Evolutionary conservation across 2,329 filamentous ascomycete genomes (phyloP), one percentile per base, ranked within the genome.

Genomic region (Elsinoe fawcettii): DNA sequence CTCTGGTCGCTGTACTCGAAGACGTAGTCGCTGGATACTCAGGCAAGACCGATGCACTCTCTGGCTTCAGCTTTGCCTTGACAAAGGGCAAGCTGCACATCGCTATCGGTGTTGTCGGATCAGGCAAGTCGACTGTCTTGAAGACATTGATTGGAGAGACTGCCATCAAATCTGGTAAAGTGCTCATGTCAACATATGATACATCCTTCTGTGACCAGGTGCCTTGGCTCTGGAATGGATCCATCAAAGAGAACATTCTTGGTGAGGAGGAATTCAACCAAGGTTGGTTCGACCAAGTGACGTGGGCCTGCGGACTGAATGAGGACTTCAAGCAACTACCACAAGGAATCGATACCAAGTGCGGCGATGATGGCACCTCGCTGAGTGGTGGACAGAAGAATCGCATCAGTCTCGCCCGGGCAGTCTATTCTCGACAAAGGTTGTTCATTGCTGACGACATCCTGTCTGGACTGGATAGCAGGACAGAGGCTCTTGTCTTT

Each of bases 301-400:
- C 91, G 6, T 77, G 82, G 34, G 86, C 85, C 1, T 93, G 88
- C 60, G 87, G 87, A 0, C 68, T 95, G 43, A 79, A 79, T 54
- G 88, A 88, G 66, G 90, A 95, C 63, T 73, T 95, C 30, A 80
- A 85, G 14, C 88, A 90, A 75, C 77, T 95, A 14, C 74, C 81
- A 0, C 86, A 92, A 65, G 88, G 88, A 3, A 88, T 93, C 63
- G 72, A 81, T 47, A 95, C 90, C 0, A 87, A 91, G 65, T 88
- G 95, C 55, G 89, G 89, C 9, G 86, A 87, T 2, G 91, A 92
- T 60, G 89, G 89, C 5, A 88, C 93, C 63, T 91, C 92, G 63
- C 75, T 95, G 5, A 90, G 85, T 60, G 89, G 90, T 61, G 90
- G 89, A 0, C 89, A 95, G 70, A 84, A 88, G 65, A 91, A 88